These are phyloP conservation scores for Linum usitatissimum DNA, from an alignment of 345 rosid genomes.

Conservation along the genomic window DNA sequence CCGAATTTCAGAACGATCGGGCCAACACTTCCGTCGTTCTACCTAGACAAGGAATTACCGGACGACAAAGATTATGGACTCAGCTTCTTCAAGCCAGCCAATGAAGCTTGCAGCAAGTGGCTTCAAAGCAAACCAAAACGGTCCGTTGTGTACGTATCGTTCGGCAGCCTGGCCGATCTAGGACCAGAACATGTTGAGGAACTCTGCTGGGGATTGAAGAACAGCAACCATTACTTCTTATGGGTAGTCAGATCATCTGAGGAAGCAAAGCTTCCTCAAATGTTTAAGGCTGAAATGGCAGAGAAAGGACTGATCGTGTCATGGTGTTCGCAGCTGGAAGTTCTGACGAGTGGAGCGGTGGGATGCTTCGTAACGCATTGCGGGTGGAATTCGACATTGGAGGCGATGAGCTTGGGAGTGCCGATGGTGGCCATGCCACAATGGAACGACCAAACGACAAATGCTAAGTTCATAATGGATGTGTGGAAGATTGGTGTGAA, in stretches of 20 bases:
- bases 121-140: constrained; percentile 12
- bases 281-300: constrained; percentile 10
- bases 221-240: constrained; percentile 15
- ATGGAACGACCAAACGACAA: neutral
- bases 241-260: constrained; percentile 28
- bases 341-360: neutral
- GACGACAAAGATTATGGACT: constrained; percentile 11
- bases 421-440: neutral
- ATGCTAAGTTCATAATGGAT: neutral
- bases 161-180: constrained; percentile 21
- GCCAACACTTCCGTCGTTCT: constrained; percentile 15
- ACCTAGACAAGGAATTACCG: constrained; percentile 15
- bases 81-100: constrained; percentile 13
- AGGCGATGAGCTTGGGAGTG: neutral
- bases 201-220: constrained; percentile 14
- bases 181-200: constrained; percentile 17
- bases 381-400: neutral
- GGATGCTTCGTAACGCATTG: neutral
- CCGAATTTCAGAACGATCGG: constrained; percentile 14
- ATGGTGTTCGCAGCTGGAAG: neutral
- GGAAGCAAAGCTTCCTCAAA: constrained; percentile 20
- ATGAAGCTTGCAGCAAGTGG: constrained; percentile 18
- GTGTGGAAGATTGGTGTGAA: neutral
- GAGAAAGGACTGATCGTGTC: neutral
- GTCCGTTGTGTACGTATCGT: constrained; percentile 29